Evolutionary conservation across 495 filamentous ascomycete genomes (phyloP).

Genomic region (Penicillium waksmanii): DNA sequence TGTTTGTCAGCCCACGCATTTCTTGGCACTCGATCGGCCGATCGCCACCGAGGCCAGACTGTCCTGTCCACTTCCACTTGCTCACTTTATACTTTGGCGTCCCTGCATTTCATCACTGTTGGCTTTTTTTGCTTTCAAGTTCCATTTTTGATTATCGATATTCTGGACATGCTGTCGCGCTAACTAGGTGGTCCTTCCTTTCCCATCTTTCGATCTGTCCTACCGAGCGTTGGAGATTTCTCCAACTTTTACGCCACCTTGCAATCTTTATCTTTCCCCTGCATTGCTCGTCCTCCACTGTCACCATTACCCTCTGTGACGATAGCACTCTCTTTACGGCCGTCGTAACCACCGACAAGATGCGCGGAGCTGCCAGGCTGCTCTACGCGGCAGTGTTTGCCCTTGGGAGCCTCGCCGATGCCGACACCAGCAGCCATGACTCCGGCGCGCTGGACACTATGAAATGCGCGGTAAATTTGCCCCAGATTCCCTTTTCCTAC

Average conservation of each 20-base stretch:
- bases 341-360: slow-evolving; percentile 32
- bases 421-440: slow-evolving; percentile 39
- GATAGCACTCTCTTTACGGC: neutral
- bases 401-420: slow-evolving; percentile 60
- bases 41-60: slow-evolving; percentile 23
- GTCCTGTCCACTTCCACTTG: slow-evolving; percentile 27
- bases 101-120: neutral
- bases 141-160: neutral
- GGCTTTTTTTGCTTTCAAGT: neutral
- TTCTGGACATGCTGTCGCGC: too few relatives aligned
- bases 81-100: slow-evolving; percentile 9
- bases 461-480: slow-evolving; percentile 68
- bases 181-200: too few relatives aligned
- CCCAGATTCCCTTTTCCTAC: slow-evolving; percentile 7
- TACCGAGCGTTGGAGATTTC: neutral
- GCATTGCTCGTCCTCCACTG: neutral
- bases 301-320: neutral
- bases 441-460: slow-evolving; percentile 44
- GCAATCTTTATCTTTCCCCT: slow-evolving; percentile 20
- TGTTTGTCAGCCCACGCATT: slow-evolving; percentile 11
- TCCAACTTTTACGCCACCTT: slow-evolving; percentile 21
- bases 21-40: slow-evolving; percentile 22
- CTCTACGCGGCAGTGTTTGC: slow-evolving; percentile 81
- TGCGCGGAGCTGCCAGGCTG: slow-evolving; percentile 67
- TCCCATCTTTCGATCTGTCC: neutral